These are phyloP conservation scores for Amanita molliuscula DNA, from an alignment of 768 basidiomycete genomes.

Conservation along the genomic window DNA sequence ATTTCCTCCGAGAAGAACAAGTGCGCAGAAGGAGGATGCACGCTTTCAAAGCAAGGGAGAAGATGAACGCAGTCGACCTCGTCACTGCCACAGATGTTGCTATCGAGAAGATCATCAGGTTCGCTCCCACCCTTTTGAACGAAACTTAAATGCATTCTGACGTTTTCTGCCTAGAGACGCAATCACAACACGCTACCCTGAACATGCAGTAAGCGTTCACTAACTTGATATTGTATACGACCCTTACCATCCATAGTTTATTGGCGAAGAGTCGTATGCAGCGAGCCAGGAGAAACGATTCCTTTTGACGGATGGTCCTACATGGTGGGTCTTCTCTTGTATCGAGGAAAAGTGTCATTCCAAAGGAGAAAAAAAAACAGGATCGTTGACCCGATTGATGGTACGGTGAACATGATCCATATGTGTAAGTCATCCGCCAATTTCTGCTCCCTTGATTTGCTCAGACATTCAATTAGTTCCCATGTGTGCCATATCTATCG, in stretches of 20 bases:
- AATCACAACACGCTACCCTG: not conserved
- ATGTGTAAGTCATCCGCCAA: conserved; percentile 12
- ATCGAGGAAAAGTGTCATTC: not conserved
- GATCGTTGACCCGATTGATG: conserved; percentile 17
- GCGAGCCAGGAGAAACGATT: conserved; percentile 16
- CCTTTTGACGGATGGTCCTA: conserved; percentile 14
- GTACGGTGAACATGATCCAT: conserved; percentile 17
- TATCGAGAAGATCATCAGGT: conserved; percentile 16
- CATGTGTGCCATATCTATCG: conserved; percentile 16
- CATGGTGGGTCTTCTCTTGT: conserved; percentile 8
- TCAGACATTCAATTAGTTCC: conserved; percentile 10
- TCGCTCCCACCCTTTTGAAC: not conserved
- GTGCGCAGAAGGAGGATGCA: conserved; percentile 11
- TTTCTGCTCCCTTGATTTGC: not conserved
- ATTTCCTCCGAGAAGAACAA: conserved; percentile 13
- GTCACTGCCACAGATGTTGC: conserved; percentile 15
- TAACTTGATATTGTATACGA: not conserved
- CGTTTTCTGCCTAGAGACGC: not conserved
- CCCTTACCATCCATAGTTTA: conserved; percentile 10
- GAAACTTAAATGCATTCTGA: not conserved
- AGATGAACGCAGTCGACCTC: conserved; percentile 17
- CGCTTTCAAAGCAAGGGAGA: conserved; percentile 11
- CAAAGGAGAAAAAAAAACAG: not conserved
- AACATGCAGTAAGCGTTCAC: not conserved
- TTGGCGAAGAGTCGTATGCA: conserved; percentile 17